phyloP scores from a whole-genome alignment of 768 basidiomycete species.

The Pholiota conissans region DNA sequence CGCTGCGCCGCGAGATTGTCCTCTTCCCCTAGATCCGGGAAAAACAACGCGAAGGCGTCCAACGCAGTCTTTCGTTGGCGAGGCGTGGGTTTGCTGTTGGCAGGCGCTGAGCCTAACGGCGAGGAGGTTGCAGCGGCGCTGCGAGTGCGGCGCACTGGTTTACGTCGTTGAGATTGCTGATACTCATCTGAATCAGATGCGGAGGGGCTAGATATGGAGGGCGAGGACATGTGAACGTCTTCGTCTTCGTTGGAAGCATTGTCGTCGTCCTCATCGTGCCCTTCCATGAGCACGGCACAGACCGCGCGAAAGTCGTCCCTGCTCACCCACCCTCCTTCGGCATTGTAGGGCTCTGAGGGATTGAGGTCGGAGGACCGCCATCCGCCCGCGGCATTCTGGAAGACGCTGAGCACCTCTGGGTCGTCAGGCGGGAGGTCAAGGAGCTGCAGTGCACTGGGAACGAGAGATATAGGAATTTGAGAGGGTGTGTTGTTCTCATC shows the following conservation, averaged over 20 bases:
- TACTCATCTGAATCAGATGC: neutral
- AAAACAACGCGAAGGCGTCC: slow-evolving; percentile 71
- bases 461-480: slow-evolving; percentile 52
- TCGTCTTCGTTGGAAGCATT: slow-evolving; percentile 26
- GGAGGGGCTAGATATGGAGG: slow-evolving; percentile 8
- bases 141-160: neutral
- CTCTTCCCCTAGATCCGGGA: slow-evolving; percentile 35
- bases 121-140: slow-evolving; percentile 5
- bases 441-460: slow-evolving; percentile 61
- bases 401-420: slow-evolving; percentile 67
- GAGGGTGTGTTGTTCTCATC: slow-evolving; percentile 13
- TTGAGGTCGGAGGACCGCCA: slow-evolving; percentile 45
- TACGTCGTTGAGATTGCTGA: neutral
- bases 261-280: slow-evolving; percentile 25
- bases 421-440: slow-evolving; percentile 74
- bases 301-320: slow-evolving; percentile 79
- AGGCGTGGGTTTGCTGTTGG: slow-evolving; percentile 36
- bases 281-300: slow-evolving; percentile 71
- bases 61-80: slow-evolving; percentile 56
- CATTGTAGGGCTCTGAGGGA: slow-evolving; percentile 5
- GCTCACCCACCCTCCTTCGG: slow-evolving; percentile 37
- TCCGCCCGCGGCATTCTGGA: slow-evolving; percentile 73
- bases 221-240: slow-evolving; percentile 14
- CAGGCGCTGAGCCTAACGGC: too few relatives aligned
- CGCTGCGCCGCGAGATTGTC: slow-evolving; percentile 48